Base-by-base conservation (phyloP, 1,139 yeast genomes). In the Candida mesenterica region DNA sequence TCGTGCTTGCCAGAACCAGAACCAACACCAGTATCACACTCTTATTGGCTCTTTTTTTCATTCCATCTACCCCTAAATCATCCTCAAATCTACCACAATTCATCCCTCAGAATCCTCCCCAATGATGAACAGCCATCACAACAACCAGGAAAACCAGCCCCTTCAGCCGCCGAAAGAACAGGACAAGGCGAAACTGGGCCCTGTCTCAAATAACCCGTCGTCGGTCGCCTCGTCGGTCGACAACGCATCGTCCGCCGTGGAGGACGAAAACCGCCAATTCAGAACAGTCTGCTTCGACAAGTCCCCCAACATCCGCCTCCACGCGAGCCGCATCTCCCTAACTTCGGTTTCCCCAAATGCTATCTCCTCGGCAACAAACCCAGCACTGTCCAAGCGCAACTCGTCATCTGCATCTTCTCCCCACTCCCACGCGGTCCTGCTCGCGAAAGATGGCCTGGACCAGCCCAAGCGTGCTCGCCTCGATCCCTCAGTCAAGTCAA, bases 251-350 rank as follows among this genome's bases (percentile, higher is more conserved):
- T 41, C 55, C 30, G 49, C 45, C 33, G 45, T 43, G 32, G 31
- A 39, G 16, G 29, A 40, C 45, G 63, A 57, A 32, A 63, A 57
- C 28, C 61, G 53, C 30, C 61, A 55, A 44, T 62, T 64, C 44
- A 55, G 69, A 38, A 62, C 57, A 34, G 68, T 64, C 23, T 62
- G 64, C 42, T 63, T 64, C 39, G 57, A 54, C 39, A 45, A 52
- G 42, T 44, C 45, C 25, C 51, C 49, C 24, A 44, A 41, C 29
- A 46, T 31, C 37, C 49, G 30, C 46, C 34, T 36, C 40, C 40
- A 49, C 44, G 38, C 34, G 32, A 30, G 16, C 16, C 28, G 34
- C 4, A 27, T 32, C 13, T 17, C 30, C 4, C 30, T 28, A 7
- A 28, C 45, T 39, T 23, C 44, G 41, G 15, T 46, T 30, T 33